Conservation (phyloP, 305 asterid species). For the Euphrasia arctica region DNA sequence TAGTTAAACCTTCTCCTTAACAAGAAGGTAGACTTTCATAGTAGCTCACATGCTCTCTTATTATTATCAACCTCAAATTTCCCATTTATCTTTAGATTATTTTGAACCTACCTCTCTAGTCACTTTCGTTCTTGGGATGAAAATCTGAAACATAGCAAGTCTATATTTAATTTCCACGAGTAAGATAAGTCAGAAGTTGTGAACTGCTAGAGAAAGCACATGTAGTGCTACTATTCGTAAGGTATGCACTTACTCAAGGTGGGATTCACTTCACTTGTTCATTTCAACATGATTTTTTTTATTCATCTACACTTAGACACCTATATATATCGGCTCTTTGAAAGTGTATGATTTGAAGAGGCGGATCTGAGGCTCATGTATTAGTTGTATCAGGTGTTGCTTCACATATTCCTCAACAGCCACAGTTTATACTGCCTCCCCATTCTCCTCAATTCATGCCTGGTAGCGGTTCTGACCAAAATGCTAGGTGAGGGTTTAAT, state of each 20-base stretch:
- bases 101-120: too few species aligned
- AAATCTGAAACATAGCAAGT: background rate
- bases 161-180: background rate
- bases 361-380: constrained; percentile 27
- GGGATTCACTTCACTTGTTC: background rate
- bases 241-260: background rate
- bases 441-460: constrained; percentile 92
- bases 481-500: constrained; percentile 88
- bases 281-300: too few species aligned
- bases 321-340: background rate
- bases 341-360: constrained; percentile 11
- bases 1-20: too few species aligned
- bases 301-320: background rate
- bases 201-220: constrained; percentile 10
- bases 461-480: constrained; percentile 91
- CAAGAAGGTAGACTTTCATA: too few species aligned
- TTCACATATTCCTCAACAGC: constrained; percentile 63
- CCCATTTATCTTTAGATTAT: too few species aligned
- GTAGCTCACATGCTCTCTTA: too few species aligned
- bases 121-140: too few species aligned
- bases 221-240: constrained; percentile 1
- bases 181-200: background rate
- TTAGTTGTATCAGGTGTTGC: constrained; percentile 56
- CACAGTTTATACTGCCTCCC: constrained; percentile 77
- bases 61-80: too few species aligned